Evolutionary conservation across 768 basidiomycete species (phyloP), one percentile per base, ranked within the genome.

Genomic region (Leccinum imitatum): DNA sequence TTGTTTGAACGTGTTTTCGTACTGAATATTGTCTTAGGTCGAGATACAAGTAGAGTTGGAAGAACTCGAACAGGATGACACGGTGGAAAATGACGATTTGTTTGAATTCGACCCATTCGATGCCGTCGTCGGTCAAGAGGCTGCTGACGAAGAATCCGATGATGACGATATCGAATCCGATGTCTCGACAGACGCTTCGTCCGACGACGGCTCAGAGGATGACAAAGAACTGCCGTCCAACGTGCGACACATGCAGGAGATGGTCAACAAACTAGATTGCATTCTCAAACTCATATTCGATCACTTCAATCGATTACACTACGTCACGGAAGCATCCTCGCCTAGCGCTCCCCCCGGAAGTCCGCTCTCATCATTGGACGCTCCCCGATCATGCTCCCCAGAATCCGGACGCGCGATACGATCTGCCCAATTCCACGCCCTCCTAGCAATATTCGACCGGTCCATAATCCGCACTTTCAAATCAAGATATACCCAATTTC

Each of bases 1-100:
- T 25, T 10, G 1, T 19, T 6, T 55, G 2, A 50, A 33, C 15
- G 54, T 19, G 27, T 55, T 4, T 13, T 54, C 15, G 19, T 44
- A 19, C 60, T 63, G n/a, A 57, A 5, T 46, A 9, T 27, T 13
- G 4, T 37, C 52, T 2, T 62, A 95, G 93, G 93, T 97, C 27
- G 96, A 99, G 75, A 95, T 99, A 33, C 95, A 97, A 70, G 90
- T 93, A n/a, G 94, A 95, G 67, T 70, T 94, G 4, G 95, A 98
- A 69, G 93, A 97, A 64, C 77, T 95, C 4, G 95, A 96, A 66
- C 90, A 90, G 3, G 79, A 81, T 14, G 83, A 82, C 17, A 62
- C 67, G 3, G 59, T 77, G 60, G 85, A 86, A 31, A 79, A 80
- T n/a, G 82, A 79, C 2, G 79, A 79, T 15, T 58, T 90, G 17